Conservation (phyloP, 805 yeast species). For the Yamadazyma akitaensis region DNA sequence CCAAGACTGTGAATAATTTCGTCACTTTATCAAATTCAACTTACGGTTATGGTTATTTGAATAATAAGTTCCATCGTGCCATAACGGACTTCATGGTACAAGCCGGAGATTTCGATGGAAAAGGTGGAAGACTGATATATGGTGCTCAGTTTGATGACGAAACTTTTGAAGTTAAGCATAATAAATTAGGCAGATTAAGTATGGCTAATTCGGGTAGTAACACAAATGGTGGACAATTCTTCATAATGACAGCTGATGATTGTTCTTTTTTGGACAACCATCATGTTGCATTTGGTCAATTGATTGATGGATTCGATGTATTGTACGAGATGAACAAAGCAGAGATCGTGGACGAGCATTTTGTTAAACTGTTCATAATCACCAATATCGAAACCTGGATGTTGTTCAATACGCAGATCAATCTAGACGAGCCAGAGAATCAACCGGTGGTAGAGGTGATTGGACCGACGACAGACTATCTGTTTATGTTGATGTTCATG, state of each 20-base stretch:
- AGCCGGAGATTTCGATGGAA: conserved; percentile 51
- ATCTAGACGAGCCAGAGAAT: background rate
- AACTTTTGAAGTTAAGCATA: conserved; percentile 66
- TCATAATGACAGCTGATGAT: conserved; percentile 30
- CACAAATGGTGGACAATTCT: conserved; percentile 48
- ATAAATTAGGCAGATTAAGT: conserved; percentile 74
- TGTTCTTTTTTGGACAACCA: conserved; percentile 65
- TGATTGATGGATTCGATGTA: conserved; percentile 76
- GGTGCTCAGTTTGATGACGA: conserved; percentile 41
- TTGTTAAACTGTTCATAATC: conserved; percentile 17
- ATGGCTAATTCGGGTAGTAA: conserved; percentile 71
- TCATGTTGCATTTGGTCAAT: conserved; percentile 95
- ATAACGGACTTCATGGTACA: conserved; percentile 37
- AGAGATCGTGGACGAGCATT: conserved; percentile 15
- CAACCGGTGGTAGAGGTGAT: conserved; percentile 9
- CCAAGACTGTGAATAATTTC: conserved; percentile 41
- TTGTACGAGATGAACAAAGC: conserved; percentile 45
- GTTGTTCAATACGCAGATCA: conserved; percentile 7
- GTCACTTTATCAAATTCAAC: conserved; percentile 26
- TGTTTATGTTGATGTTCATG: conserved; percentile 9
- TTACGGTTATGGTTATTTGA: conserved; percentile 59
- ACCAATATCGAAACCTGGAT: conserved; percentile 12
- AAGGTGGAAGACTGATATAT: conserved; percentile 82
- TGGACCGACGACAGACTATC: conserved; percentile 11
- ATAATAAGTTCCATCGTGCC: conserved; percentile 49